phyloP scores from a whole-genome alignment of 768 basidiomycete species.

The Podaxis pistillaris region DNA sequence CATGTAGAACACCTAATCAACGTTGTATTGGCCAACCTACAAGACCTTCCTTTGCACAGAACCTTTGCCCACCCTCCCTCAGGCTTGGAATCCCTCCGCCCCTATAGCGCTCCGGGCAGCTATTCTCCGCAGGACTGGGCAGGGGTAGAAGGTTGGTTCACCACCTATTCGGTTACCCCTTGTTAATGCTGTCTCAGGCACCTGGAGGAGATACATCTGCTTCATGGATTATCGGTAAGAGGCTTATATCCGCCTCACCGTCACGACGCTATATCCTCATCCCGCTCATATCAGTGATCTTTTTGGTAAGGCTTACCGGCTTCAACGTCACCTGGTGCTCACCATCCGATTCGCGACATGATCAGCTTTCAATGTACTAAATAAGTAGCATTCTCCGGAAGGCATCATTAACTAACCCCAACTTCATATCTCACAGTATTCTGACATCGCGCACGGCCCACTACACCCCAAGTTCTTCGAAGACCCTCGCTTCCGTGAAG shows the following conservation, averaged over 20 bases:
- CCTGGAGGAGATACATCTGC: constrained; percentile 72
- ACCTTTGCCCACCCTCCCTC: constrained; percentile 42
- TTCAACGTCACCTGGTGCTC: neutral
- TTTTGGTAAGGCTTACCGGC: constrained; percentile 33
- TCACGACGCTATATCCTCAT: neutral
- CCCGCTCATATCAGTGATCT: constrained; percentile 31
- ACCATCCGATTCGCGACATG: neutral
- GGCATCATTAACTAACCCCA: constrained; percentile 11
- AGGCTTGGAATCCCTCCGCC: constrained; percentile 49
- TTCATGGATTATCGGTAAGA: constrained; percentile 76
- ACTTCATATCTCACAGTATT: constrained; percentile 26
- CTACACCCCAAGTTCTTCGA: constrained; percentile 50
- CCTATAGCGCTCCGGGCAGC: constrained; percentile 51
- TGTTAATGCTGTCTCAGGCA: constrained; percentile 32
- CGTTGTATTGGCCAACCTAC: constrained; percentile 51
- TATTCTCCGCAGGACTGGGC: constrained; percentile 59
- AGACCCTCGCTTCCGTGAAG: constrained; percentile 58
- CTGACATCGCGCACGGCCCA: constrained; percentile 32
- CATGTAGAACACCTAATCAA: constrained; percentile 61
- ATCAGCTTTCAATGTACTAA: constrained; percentile 47
- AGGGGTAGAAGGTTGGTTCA: constrained; percentile 53
- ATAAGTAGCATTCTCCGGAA: constrained; percentile 11
- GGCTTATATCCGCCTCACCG: neutral
- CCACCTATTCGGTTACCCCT: neutral
- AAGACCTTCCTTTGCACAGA: constrained; percentile 39